phyloP scores from a whole-genome alignment of 2,329 filamentous ascomycete genomes.

The Neonectria magnoliae region DNA sequence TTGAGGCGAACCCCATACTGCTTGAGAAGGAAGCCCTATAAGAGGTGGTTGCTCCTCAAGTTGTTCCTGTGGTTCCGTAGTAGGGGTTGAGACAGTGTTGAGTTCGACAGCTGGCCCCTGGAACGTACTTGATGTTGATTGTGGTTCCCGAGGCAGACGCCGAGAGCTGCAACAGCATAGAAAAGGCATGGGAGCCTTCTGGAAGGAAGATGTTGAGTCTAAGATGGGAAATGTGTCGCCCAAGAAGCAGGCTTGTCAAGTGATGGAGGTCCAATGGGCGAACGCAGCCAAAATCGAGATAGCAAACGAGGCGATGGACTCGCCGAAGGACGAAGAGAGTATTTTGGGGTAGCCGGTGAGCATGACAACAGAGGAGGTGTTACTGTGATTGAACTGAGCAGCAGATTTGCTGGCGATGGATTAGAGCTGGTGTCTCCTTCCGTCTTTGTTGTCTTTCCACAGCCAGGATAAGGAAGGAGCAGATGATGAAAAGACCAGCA shows the following conservation, averaged over 20 bases:
- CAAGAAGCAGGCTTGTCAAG: constrained; percentile 27
- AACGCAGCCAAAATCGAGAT: constrained; percentile 12
- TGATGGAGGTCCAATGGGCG: constrained; percentile 16
- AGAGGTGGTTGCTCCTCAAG: constrained; percentile 1
- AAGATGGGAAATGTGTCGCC: constrained; percentile 9
- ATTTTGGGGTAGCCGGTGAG: not conserved
- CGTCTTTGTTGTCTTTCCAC: not conserved
- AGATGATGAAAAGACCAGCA: too few relatives aligned
- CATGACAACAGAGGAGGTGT: not conserved
- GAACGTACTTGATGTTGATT: not conserved
- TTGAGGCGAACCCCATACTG: constrained; percentile 20
- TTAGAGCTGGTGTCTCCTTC: not conserved
- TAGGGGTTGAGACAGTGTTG: not conserved
- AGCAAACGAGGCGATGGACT: constrained; percentile 7
- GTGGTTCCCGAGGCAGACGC: constrained; percentile 9
- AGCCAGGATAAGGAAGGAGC: too few relatives aligned
- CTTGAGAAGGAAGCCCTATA: constrained; percentile 27
- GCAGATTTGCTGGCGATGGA: not conserved
- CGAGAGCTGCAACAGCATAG: constrained; percentile 40
- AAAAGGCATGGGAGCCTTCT: constrained; percentile 27
- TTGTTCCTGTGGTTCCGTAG: not conserved
- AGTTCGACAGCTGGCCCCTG: constrained; percentile 18
- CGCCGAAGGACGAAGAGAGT: not conserved
- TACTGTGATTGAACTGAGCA: not conserved
- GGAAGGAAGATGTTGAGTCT: not conserved